Conservation (phyloP, 169 alveolate species). For the Cryptosporidium felis region DNA sequence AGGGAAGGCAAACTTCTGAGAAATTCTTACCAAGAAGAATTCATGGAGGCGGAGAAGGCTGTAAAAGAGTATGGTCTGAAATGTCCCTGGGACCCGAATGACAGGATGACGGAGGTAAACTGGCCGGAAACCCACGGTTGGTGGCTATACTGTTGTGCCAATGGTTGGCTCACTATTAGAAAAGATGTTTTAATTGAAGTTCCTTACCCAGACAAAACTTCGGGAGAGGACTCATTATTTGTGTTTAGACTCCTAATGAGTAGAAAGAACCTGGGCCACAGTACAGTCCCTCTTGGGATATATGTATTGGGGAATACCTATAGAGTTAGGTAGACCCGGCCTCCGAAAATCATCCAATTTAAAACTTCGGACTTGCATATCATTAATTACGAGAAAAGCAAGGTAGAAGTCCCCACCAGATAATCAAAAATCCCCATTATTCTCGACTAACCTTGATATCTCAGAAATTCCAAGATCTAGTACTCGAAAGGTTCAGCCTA, state of each 20-base stretch:
- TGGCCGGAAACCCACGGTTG: conserved; percentile 70
- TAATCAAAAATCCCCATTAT: too few relatives aligned
- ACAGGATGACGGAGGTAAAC: conserved; percentile 20
- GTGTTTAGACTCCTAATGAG: conserved; percentile 65
- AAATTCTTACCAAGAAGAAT: conserved; percentile 21
- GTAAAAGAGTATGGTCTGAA: conserved; percentile 18
- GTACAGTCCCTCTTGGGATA: conserved; percentile 47
- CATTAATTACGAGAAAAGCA: too few relatives aligned
- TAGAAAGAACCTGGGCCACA: conserved; percentile 49
- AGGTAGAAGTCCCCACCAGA: too few relatives aligned
- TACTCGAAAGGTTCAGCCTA: too few relatives aligned
- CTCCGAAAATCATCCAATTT: too few relatives aligned
- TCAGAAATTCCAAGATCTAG: too few relatives aligned
- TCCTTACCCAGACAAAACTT: conserved; percentile 39
- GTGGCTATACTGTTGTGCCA: conserved; percentile 68
- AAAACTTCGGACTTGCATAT: too few relatives aligned
- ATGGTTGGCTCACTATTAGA: conserved; percentile 55
- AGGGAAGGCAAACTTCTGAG: neutral
- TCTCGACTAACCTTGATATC: too few relatives aligned
- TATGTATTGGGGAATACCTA: conserved; percentile 67
- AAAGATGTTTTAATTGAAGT: conserved; percentile 34
- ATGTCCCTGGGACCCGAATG: conserved; percentile 65
- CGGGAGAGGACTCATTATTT: conserved; percentile 52
- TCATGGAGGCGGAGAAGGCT: conserved; percentile 42
- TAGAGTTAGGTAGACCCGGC: conserved; percentile 13